Evolutionary conservation across 2,329 filamentous ascomycete species (phyloP), one percentile per base, ranked within the genome.

Genomic region (Calcarisporium arbuscula): DNA sequence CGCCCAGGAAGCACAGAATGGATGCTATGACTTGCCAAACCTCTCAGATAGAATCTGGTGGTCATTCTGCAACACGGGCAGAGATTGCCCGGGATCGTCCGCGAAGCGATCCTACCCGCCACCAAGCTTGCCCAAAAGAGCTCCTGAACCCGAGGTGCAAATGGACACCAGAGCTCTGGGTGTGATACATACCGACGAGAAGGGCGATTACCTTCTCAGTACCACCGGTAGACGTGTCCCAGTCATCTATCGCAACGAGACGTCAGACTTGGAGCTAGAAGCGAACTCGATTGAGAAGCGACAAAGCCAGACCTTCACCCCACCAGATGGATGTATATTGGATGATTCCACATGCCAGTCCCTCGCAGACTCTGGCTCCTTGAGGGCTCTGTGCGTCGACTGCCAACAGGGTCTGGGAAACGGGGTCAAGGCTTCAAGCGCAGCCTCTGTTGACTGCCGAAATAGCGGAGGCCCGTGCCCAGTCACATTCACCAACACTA

Each of bases 11-110:
- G 31, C 28, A 8, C 36, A 38, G 16, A 23, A 38, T 20, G 36
- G 36, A 30, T 38, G 36, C 10, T 38, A 30, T 14, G 36, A 38
- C 16, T 15, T 35, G 14, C 19, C 36, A 11, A 23, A 35, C 12
- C 31, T 38, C 11, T 35, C 32, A 7, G 31, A 35, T 14, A 10
- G 30, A 23, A 35, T 38, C 33, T 38, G 36, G 36, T 38, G 36
- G 36, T 17, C 11, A 14, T 38, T 38, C 27, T 38, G 36, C 36
- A 28, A 38, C 9, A 38, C 36, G 3, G 31, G 36, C 15, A 38
- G 21, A 30, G 36, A 38, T 26, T 38, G 36, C 15, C 34, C 34
- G 19, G 34, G 34, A 15, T 14, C 31, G 19, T 14, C 27, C 19
- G 16, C 22, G 34, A 35, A 18, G 16, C 26, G 28, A 14, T 31